Conservation (phyloP, 164 flowering plant species). For the Chimonanthus salicifolius region DNA sequence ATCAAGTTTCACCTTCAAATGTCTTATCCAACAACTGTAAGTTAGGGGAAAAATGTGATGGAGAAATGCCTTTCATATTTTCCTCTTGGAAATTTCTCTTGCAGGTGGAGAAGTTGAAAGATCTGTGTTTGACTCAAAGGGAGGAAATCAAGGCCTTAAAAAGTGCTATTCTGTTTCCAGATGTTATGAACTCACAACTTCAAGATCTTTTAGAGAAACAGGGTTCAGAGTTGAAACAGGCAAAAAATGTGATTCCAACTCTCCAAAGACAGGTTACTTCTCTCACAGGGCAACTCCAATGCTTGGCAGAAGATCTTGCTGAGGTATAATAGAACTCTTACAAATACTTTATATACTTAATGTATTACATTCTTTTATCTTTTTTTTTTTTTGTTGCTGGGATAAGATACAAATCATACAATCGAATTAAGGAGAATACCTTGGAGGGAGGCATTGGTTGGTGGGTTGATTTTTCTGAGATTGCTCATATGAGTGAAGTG, state of each 20-base stretch:
- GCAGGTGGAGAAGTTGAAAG: slow-evolving; percentile 83
- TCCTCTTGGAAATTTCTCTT: not conserved
- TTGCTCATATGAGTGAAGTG: too few species aligned
- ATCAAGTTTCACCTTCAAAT: too few species aligned
- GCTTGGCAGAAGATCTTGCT: slow-evolving; percentile 81
- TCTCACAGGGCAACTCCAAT: slow-evolving; percentile 80
- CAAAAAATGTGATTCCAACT: slow-evolving; percentile 70
- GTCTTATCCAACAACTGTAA: too few species aligned
- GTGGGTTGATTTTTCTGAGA: too few species aligned
- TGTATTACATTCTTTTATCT: too few species aligned
- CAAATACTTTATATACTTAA: not conserved
- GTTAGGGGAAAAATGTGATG: too few species aligned
- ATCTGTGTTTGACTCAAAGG: slow-evolving; percentile 85
- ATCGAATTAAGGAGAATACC: too few species aligned
- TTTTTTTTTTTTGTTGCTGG: not conserved
- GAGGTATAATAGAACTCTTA: slow-evolving; percentile 46
- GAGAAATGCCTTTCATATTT: too few species aligned
- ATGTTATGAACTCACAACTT: slow-evolving; percentile 61
- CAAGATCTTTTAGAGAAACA: slow-evolving; percentile 62
- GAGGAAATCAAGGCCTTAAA: slow-evolving; percentile 82
- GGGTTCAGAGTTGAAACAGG: slow-evolving; percentile 72
- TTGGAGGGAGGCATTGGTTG: too few species aligned
- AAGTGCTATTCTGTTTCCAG: slow-evolving; percentile 70
- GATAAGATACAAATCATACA: not conserved
- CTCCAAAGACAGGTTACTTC: slow-evolving; percentile 85